Percentiles rank a stretch among this genome's conserved stretches.
phyloP scores from a whole-genome alignment of 306 rosid species.

The Quercus wislizeni region DNA sequence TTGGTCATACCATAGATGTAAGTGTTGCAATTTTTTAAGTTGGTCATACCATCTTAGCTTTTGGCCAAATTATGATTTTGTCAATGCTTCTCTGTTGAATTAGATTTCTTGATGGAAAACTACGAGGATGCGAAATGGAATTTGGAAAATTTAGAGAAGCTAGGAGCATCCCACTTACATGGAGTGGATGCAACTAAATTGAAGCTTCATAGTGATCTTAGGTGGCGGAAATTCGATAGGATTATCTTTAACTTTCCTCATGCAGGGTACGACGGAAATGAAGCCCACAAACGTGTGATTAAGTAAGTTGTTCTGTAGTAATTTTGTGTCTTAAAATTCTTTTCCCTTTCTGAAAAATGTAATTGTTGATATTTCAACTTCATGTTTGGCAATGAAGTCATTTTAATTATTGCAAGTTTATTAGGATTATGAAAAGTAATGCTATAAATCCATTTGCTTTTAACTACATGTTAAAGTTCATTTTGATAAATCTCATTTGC shows the following conservation, averaged over 20 bases:
- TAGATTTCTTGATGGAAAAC: conserved; percentile 42
- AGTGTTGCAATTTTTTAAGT: too few species aligned
- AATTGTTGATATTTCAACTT: neutral
- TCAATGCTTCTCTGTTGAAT: conserved; percentile 5
- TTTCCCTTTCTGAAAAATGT: neutral
- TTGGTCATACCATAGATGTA: neutral
- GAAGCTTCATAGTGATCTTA: conserved; percentile 34
- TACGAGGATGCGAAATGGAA: conserved; percentile 51
- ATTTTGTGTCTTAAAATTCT: neutral
- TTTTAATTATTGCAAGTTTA: neutral
- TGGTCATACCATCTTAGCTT: neutral
- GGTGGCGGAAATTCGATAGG: conserved; percentile 44
- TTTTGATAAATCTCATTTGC: neutral
- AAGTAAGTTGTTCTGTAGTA: conserved; percentile 35
- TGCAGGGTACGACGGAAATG: conserved; percentile 17
- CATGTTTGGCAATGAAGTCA: neutral
- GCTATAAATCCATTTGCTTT: neutral
- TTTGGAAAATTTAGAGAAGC: conserved; percentile 29
- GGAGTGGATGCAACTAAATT: conserved; percentile 61
- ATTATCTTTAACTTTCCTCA: conserved; percentile 46
- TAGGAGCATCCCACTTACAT: conserved; percentile 44
- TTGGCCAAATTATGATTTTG: neutral
- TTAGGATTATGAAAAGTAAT: neutral
- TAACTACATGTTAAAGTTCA: neutral
- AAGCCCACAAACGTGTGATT: conserved; percentile 16